Evolutionary conservation across 306 rosid genomes (phyloP).

Genomic region (Vachellia collinsii): DNA sequence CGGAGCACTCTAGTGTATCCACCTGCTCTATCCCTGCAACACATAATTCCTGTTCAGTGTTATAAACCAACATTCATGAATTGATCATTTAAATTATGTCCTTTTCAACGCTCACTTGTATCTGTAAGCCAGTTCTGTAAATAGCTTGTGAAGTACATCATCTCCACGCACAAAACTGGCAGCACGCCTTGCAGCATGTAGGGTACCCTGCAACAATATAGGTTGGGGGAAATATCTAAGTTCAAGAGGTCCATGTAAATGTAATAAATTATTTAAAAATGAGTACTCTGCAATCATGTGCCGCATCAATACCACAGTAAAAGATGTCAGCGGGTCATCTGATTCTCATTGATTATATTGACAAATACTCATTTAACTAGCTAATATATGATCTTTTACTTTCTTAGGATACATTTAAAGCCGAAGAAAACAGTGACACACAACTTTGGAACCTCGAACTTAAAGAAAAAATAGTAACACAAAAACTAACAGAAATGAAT

Average conservation of each 20-base stretch:
- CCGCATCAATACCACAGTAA: background rate
- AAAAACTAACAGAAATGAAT: background rate
- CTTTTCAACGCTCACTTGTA: constrained; percentile 62
- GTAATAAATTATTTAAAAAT: background rate
- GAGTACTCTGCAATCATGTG: background rate
- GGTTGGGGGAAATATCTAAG: background rate
- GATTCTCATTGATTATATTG: too few species aligned
- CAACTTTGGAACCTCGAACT: background rate
- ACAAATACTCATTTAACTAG: too few species aligned
- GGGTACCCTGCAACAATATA: constrained; percentile 62
- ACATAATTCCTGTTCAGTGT: constrained; percentile 34
- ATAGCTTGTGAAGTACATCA: constrained; percentile 89
- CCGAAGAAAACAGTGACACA: background rate
- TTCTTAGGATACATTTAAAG: background rate
- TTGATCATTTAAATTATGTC: constrained; percentile 5
- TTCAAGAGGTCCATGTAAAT: constrained; percentile 22
- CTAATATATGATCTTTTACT: too few species aligned
- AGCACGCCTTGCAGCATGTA: constrained; percentile 83
- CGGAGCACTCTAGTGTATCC: constrained; percentile 94
- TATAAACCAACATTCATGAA: constrained; percentile 12
- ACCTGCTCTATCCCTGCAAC: constrained; percentile 83
- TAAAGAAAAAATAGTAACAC: background rate
- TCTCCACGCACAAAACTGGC: constrained; percentile 88
- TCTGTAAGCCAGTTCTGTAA: constrained; percentile 89
- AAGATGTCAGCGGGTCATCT: background rate